Evolutionary conservation across 805 yeast species (phyloP).

Genomic region (Suhomyces emberorum): DNA sequence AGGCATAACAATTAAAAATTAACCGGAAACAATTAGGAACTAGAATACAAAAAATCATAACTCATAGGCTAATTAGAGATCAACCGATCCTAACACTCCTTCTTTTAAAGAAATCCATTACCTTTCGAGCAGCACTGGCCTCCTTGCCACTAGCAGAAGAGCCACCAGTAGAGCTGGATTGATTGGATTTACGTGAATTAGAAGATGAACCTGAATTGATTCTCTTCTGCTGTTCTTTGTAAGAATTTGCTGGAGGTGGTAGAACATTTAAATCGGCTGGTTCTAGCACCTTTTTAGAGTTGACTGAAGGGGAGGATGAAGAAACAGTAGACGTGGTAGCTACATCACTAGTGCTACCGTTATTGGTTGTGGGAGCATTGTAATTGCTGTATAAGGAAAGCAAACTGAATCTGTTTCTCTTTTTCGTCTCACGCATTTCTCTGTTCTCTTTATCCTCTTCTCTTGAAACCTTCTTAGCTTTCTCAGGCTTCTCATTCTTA

Average conservation of each 20-base stretch:
- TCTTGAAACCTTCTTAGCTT: background rate
- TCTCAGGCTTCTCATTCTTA: background rate
- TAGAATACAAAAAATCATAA: constrained; percentile 1
- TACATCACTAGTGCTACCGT: constrained; percentile 6
- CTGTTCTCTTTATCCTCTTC: constrained; percentile 22
- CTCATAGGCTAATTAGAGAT: background rate
- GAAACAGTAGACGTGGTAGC: constrained; percentile 4
- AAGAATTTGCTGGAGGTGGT: constrained; percentile 2
- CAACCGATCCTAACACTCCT: constrained; percentile 38
- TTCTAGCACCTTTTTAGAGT: constrained; percentile 27
- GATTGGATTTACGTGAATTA: constrained; percentile 23
- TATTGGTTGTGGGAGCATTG: constrained; percentile 12
- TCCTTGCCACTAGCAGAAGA: constrained; percentile 44
- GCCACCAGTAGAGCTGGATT: constrained; percentile 15
- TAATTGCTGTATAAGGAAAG: constrained; percentile 41
- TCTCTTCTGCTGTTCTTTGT: constrained; percentile 20
- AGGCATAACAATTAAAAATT: background rate
- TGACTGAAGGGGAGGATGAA: constrained; percentile 8
- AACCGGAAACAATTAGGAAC: background rate
- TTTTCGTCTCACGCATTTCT: constrained; percentile 26
- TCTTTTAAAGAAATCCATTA: constrained; percentile 75
- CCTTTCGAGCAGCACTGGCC: constrained; percentile 72
- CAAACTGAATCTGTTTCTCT: constrained; percentile 41
- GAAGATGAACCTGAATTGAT: constrained; percentile 29
- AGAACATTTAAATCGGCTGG: constrained; percentile 30